Base-by-base conservation (phyloP, 2,329 filamentous ascomycete species). In the Harringtonia lauricola region DNA sequence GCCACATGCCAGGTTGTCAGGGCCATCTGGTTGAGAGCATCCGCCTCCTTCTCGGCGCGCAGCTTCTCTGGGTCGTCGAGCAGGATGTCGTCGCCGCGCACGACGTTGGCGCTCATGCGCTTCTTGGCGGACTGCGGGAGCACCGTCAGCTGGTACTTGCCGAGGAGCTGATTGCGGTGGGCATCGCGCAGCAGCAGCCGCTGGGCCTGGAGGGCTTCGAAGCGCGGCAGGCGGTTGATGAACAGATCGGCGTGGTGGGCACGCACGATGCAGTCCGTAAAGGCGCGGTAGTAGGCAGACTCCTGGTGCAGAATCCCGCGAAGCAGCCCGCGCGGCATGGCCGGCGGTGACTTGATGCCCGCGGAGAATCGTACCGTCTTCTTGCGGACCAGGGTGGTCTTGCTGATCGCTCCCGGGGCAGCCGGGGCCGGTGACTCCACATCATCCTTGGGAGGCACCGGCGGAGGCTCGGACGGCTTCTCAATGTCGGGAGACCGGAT, bases 221-320 rank as follows among this genome's bases (percentile, higher is more conserved):
- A 94, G 39, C 92, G 83, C 21, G 85, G 76, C 45, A 86, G 79
- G 35, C 86, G 83, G 60, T 94, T 85, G 43, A 94, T 75, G 58
- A 95, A 95, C 10, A 82, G 79, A 60, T 96, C 92, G 17, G 71
- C 67, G 42, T 71, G 69, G 45, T 76, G 78, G 14, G 77, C 78
- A 28, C 76, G 76, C 46, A 84, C 73, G 37, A 81, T 67, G 52
- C 86, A 74, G 56, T 83, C 79, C 52, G 87, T 80, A 60, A 95
- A 95, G 10, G 87, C 87, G 48, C 85, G 82, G 65, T 88, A 90
- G 63, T 95, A 95, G 6, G 89, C 84, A 4, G 83, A 81, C 55
- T 92, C 85, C 56, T 75, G 68, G 45, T 68, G 70, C 21, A 61
- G 45, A 26, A 80, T 62, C 62, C 71, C 65, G 44, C 72, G 64